phyloP scores from a whole-genome alignment of 108 stramenopile species.

The Nitzschia putrida region DNA sequence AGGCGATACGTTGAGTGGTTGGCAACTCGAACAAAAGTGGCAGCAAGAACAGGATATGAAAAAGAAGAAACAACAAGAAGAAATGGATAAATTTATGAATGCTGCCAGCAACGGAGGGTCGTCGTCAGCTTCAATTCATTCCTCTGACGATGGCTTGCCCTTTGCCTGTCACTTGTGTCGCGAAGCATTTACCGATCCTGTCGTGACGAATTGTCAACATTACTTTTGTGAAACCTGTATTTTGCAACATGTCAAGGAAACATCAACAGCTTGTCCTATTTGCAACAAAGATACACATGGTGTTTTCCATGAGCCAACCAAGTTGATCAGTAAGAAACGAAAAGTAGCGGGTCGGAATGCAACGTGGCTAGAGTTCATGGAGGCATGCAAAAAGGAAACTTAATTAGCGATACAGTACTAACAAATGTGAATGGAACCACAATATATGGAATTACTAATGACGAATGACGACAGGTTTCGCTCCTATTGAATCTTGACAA shows the following conservation, averaged over 20 bases:
- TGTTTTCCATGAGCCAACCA: slow-evolving; percentile 81
- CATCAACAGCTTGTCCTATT: slow-evolving; percentile 66
- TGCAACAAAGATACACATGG: slow-evolving; percentile 91
- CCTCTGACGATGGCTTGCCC: slow-evolving; percentile 84
- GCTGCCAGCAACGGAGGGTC: slow-evolving; percentile 28
- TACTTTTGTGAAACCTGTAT: slow-evolving; percentile 93
- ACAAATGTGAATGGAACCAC: no score
- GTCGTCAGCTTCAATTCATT: slow-evolving; percentile 21
- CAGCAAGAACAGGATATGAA: slow-evolving; percentile 86
- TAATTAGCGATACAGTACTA: not conserved
- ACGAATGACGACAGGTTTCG: no score
- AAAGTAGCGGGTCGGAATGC: slow-evolving; percentile 53
- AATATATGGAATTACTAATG: no score
- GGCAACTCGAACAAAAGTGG: slow-evolving; percentile 95
- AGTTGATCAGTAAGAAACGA: slow-evolving; percentile 73
- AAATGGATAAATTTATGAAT: slow-evolving; percentile 68
- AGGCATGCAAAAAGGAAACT: slow-evolving; percentile 4
- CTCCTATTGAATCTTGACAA: no score
- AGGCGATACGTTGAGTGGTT: slow-evolving; percentile 90
- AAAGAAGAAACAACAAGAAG: slow-evolving; percentile 54
- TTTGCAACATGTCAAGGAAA: slow-evolving; percentile 45
- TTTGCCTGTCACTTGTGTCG: slow-evolving; percentile 96
- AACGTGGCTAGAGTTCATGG: slow-evolving; percentile 36
- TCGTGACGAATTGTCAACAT: slow-evolving; percentile 92
- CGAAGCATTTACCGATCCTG: slow-evolving; percentile 84